Evolutionary conservation across 1,284 basidiomycete genomes (phyloP), one percentile per base, ranked within the genome.

Genomic region (Cystobasidiaceae sp.): DNA sequence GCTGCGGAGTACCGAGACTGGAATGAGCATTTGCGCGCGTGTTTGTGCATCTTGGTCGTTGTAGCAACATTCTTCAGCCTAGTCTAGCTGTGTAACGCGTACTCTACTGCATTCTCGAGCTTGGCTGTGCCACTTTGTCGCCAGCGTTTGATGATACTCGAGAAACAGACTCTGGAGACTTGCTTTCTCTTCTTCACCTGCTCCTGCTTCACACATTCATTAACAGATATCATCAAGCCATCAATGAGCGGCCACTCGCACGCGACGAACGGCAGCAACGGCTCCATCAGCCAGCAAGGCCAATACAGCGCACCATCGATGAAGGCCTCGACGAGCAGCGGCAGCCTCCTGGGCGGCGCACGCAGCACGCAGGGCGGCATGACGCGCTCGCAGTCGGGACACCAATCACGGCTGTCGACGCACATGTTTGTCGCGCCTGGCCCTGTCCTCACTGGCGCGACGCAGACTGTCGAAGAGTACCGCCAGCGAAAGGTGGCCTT

Each of bases 401-500:
- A 55, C 27, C 51, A 55, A 30, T 50, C 46, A 28, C 39, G 61
- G 19, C 27, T 64, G 30, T 64, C 61, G 21, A 44, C 61, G 52
- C 61, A 64, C 30, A 64, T 64, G 61, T 64, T 56, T 28, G 52
- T 64, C 23, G 51, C 61, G 30, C 39, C 39, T 3, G 27, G 61
- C 17, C 64, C 67, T 23, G 33, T 67, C 45, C 39, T 50, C 19
- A 59, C 68, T 37, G 71, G 71, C 23, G 57, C 69, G n/a, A 51
- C 37, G 15, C 39, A 72, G 19, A 48, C 68, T 2, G 83, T 85
- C 0, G 86, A 86, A 71, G 87, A 89, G 68, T 93, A 89, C 76
- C 81, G 82, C 71, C 85, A 87, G 78, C 85, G 90, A 77, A 93
- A 92, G 76, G 88, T 93, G 69, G 90, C 90, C 15, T 81, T 93